Evolutionary conservation across 257 asterid genomes (phyloP).

Genomic region (Fraxinus americana): DNA sequence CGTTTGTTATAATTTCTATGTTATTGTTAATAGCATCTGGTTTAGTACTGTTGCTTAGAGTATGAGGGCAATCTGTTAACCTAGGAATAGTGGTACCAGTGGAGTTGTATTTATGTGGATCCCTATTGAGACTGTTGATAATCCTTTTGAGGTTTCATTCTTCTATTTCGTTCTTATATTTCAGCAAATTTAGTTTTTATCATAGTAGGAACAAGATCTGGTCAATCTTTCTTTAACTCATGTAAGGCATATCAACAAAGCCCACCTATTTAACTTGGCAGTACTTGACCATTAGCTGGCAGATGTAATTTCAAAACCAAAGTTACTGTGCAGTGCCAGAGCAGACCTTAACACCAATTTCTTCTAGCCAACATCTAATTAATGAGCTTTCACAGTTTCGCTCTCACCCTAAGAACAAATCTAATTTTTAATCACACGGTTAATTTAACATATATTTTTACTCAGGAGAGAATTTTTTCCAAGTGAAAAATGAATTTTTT

Average conservation of each 20-base stretch:
- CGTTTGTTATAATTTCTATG: not conserved
- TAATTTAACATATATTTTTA: not conserved
- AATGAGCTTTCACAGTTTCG: not conserved
- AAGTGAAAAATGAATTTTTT: too few species aligned
- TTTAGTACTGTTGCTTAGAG: not conserved
- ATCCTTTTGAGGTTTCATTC: not conserved
- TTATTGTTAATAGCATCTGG: not conserved
- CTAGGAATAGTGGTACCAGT: not conserved
- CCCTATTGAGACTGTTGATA: not conserved
- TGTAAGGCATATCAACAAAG: not conserved
- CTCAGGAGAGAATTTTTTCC: too few species aligned
- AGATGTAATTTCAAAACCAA: not conserved
- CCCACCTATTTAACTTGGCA: not conserved
- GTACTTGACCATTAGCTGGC: not conserved
- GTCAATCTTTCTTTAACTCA: not conserved
- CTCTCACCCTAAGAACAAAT: not conserved
- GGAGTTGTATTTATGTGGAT: not conserved
- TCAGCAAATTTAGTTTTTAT: not conserved
- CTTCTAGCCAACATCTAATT: not conserved
- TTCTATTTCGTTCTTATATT: not conserved
- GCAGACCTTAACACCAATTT: not conserved
- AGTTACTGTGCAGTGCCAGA: not conserved
- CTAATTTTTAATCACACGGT: not conserved
- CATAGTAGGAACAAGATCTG: not conserved
- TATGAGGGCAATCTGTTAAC: not conserved